These are phyloP conservation scores for Sextonia rubra DNA, from an alignment of 164 flowering plant genomes.

Conservation along the genomic window DNA sequence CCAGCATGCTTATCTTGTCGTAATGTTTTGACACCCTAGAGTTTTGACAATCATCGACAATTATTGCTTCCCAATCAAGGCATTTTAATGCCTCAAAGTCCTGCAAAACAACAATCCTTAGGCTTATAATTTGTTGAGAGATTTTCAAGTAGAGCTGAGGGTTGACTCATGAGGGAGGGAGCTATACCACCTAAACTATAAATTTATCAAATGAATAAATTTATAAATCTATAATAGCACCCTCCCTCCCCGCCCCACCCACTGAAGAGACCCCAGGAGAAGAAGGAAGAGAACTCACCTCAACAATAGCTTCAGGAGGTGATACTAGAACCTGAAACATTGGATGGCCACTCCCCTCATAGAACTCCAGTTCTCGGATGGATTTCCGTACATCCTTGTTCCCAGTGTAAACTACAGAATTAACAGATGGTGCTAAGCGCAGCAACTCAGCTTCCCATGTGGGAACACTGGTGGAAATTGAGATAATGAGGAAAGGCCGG, in stretches of 20 bases:
- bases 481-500: slow-evolving; percentile 61
- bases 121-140: background rate
- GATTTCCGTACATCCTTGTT: slow-evolving; percentile 33
- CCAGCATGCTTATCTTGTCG: slow-evolving; percentile 41
- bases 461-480: slow-evolving; percentile 32
- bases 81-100: slow-evolving; percentile 44
- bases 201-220: background rate
- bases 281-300: slow-evolving; percentile 33
- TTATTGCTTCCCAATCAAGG: slow-evolving; percentile 57
- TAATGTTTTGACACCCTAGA: slow-evolving; percentile 25
- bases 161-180: too few relatives aligned
- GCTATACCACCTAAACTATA: background rate
- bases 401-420: slow-evolving; percentile 55
- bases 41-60: slow-evolving; percentile 60
- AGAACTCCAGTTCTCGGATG: slow-evolving; percentile 50
- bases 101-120: slow-evolving; percentile 32
- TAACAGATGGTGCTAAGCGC: slow-evolving; percentile 43
- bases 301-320: slow-evolving; percentile 40
- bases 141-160: background rate
- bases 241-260: too few relatives aligned
- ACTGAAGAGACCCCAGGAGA: background rate
- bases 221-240: too few relatives aligned
- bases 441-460: slow-evolving; percentile 63
- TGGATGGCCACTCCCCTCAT: slow-evolving; percentile 41
- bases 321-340: slow-evolving; percentile 63